Conservation (phyloP, 495 filamentous ascomycete species). For the Neurospora sp. region DNA sequence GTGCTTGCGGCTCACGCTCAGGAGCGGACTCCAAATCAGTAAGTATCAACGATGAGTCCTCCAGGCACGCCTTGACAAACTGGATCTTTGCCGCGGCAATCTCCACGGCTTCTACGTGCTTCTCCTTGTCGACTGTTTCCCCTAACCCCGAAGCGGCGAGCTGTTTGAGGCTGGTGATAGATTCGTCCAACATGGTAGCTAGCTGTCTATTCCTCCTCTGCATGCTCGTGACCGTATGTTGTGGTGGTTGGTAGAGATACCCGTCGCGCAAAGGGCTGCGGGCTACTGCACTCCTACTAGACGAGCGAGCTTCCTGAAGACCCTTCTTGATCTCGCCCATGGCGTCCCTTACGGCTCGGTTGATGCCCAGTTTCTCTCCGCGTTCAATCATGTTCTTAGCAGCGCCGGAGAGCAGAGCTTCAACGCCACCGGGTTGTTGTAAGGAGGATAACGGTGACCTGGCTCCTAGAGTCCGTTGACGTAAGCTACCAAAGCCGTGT, state of each 20-base stretch:
- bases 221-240: slow-evolving; percentile 33
- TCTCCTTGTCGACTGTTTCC: slow-evolving; percentile 15
- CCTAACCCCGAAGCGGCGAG: slow-evolving; percentile 27
- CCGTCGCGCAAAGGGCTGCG: slow-evolving; percentile 6
- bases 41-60: slow-evolving; percentile 50
- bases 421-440: slow-evolving; percentile 55
- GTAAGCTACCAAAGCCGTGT: slow-evolving; percentile 19
- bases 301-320: slow-evolving; percentile 33
- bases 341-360: slow-evolving; percentile 82
- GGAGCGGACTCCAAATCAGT: slow-evolving; percentile 25
- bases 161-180: slow-evolving; percentile 56
- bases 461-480: slow-evolving; percentile 25
- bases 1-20: slow-evolving; percentile 1
- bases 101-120: slow-evolving; percentile 43
- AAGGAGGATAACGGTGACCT: slow-evolving; percentile 44
- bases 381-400: slow-evolving; percentile 73
- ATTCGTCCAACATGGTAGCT: slow-evolving; percentile 60
- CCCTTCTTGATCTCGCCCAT: slow-evolving; percentile 61
- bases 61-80: slow-evolving; percentile 67
- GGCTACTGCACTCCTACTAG: slow-evolving; percentile 13
- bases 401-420: slow-evolving; percentile 74
- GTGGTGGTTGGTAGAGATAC: background rate
- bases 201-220: slow-evolving; percentile 66
- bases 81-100: slow-evolving; percentile 63
- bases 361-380: slow-evolving; percentile 79